These are phyloP conservation scores for Leucosporidium creatinivorum DNA, from an alignment of 768 basidiomycete genomes.

Conservation along the genomic window DNA sequence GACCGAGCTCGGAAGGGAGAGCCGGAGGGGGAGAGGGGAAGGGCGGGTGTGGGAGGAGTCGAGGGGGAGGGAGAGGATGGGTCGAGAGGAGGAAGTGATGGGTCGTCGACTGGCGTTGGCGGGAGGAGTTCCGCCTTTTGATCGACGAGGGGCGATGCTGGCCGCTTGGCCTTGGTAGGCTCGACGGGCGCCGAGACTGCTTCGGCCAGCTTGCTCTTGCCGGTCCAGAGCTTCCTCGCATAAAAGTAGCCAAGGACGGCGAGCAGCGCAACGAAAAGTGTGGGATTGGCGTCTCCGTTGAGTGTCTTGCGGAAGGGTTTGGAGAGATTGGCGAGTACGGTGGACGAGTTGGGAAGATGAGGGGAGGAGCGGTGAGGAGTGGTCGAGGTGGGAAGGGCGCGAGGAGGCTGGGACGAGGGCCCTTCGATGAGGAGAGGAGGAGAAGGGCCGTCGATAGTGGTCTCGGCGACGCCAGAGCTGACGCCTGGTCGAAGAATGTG, in stretches of 20 bases:
- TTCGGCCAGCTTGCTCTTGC: background rate
- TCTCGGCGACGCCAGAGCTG: background rate
- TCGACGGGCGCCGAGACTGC: background rate
- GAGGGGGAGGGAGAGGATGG: background rate
- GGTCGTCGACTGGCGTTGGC: background rate
- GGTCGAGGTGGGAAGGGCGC: constrained; percentile 16
- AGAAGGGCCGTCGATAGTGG: constrained; percentile 12
- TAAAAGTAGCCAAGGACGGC: background rate
- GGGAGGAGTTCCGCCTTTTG: background rate
- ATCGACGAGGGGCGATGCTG: background rate
- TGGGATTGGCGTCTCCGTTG: background rate
- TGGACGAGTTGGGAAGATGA: background rate
- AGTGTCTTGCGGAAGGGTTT: background rate
- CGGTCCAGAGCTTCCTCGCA: background rate
- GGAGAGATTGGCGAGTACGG: constrained; percentile 4
- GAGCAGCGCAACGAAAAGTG: background rate
- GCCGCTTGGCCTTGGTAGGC: background rate
- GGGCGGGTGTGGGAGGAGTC: background rate
- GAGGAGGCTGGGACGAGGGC: constrained; percentile 3
- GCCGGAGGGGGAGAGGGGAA: background rate
- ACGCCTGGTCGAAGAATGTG: constrained; percentile 8
- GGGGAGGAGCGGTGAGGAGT: constrained; percentile 6
- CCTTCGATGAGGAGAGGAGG: constrained; percentile 18
- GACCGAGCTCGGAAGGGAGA: background rate
- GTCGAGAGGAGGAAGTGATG: background rate